A percentile compares a stretch with the other conserved stretches of the same genome.
phyloP scores from a whole-genome alignment of 805 yeast genomes.

The Candida saitoana region DNA sequence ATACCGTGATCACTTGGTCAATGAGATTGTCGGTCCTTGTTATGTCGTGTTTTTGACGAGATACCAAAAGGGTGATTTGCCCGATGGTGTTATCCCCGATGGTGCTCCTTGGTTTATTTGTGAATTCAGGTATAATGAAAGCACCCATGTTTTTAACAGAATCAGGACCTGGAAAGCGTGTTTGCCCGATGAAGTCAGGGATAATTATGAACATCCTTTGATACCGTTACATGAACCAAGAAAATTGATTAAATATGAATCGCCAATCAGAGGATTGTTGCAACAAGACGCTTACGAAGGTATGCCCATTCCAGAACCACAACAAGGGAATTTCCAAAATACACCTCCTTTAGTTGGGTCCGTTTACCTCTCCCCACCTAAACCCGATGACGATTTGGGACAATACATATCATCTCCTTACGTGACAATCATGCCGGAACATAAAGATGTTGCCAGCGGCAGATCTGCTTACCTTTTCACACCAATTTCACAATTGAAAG shows the following conservation, averaged over 20 bases:
- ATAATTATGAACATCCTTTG: constrained; percentile 70
- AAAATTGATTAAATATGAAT: constrained; percentile 68
- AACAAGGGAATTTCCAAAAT: constrained; percentile 66
- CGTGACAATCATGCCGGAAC: constrained; percentile 35
- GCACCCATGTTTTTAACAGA: constrained; percentile 84
- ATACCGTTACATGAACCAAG: constrained; percentile 66
- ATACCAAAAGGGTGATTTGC: constrained; percentile 93
- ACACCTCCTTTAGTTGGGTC: constrained; percentile 96
- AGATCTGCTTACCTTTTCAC: constrained; percentile 41
- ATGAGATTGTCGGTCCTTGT: constrained; percentile 88
- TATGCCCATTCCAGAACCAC: constrained; percentile 80
- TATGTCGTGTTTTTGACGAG: constrained; percentile 92
- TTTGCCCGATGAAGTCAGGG: constrained; percentile 93
- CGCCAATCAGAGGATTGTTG: constrained; percentile 77
- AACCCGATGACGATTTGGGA: constrained; percentile 78
- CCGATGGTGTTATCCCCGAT: constrained; percentile 50
- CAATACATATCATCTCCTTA: constrained; percentile 50
- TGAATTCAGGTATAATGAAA: constrained; percentile 90
- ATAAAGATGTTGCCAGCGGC: constrained; percentile 32
- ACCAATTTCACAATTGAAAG: constrained; percentile 41
- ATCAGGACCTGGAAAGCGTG: constrained; percentile 99
- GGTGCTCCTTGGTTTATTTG: constrained; percentile 89
- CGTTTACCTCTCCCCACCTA: constrained; percentile 73
- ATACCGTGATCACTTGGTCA: constrained; percentile 87
- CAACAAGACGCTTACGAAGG: constrained; percentile 68